Evolutionary conservation across 352 stramenopile genomes (phyloP), one percentile per base, ranked within the genome.

Genomic region (Blastocystis sp.): DNA sequence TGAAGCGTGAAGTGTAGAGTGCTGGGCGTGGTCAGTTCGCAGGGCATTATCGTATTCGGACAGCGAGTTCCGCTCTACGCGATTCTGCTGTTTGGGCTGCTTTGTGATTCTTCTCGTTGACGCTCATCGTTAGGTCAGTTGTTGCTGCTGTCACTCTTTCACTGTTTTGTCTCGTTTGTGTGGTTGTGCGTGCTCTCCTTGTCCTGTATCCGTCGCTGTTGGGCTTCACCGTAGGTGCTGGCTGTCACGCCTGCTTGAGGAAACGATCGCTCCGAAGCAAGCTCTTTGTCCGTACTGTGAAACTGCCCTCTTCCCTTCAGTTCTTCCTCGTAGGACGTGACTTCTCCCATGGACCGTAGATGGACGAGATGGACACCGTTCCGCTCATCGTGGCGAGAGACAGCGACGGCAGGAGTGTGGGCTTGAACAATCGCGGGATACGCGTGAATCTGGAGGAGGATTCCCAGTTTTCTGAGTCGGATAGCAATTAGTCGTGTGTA

Each of bases 231-330:
- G 13, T 51, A 85, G 74, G 55, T 50, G 35, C 70, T 37, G 10
- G 65, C 24, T 6, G 67, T 26, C 74, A 85, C 70, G 74, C 74
- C 39, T 37, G 31, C 50, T 31, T 85, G 35, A 50, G 74, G 0
- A 85, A 85, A 67, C 74, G 74, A 21, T 85, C 74, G 29, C 61
- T 85, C 3, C 74, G 74, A 2, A 85, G 74, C 66, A 85, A 85
- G 45, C 24, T 85, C 13, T 51, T 59, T 26, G n/a, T 45, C 19
- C 19, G 74, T n/a, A 45, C 74, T 39, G 16, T 62, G 41, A 4
- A 67, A 29, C 21, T 85, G 0, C 74, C 74, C 0, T 39, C n/a
- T 33, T 29, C 12, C 21, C 1, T 85, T 19, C 24, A 66, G 12
- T 67, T 67, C 39, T 85, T 66, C 50, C 41, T 85, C 13, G 29